Evolutionary conservation across 2,329 filamentous ascomycete species (phyloP), one percentile per base, ranked within the genome.

Genomic region (Rhinocladiella mackenziei): DNA sequence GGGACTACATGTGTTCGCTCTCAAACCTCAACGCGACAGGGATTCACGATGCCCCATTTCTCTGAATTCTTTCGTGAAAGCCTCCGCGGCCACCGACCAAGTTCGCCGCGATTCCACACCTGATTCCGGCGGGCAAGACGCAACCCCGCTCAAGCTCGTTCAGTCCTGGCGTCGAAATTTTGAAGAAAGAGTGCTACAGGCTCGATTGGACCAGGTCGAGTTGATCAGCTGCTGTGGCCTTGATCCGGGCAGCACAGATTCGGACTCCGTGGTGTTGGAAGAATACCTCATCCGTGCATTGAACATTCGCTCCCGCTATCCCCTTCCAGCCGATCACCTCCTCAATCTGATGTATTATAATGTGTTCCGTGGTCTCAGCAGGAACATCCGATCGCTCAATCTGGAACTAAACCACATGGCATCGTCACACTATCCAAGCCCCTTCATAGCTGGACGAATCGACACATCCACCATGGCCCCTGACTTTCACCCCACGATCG

Each of bases 401-500:
- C 56, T 46, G 9, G 35, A 46, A 14, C 14, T 32, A 2, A 11
- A 44, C 13, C 17, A 17, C 5, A 50, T 53, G 42, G 6, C 22
- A 4, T 26, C 30, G 4, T 32, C 37, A 14, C 32, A 40, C 3
- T 47, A 40, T 10, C 28, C 30, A 5, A 48, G 42, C 5, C 50
- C 50, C 3, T 53, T 53, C 19, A 20, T 48, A 11, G 30, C 39
- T 11, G 45, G 45, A 7, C 14, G 23, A 20, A 15, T 42, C 22
- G 42, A 43, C 23, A 26, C 28, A 10, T 42, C 42, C n/a, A 48
- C 23, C 15, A 39, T 64, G 4, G 61, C 63, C 1, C 32, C 41
- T 0, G 56, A 50, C 26, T 59, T 67, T 1, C 61, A 56, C 4
- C 69, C 68, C 1, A 72, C 69, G 1, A 43, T 35, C 6, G n/a